Conservation (phyloP, 805 yeast species). For the Cyberlindnera veronae region DNA sequence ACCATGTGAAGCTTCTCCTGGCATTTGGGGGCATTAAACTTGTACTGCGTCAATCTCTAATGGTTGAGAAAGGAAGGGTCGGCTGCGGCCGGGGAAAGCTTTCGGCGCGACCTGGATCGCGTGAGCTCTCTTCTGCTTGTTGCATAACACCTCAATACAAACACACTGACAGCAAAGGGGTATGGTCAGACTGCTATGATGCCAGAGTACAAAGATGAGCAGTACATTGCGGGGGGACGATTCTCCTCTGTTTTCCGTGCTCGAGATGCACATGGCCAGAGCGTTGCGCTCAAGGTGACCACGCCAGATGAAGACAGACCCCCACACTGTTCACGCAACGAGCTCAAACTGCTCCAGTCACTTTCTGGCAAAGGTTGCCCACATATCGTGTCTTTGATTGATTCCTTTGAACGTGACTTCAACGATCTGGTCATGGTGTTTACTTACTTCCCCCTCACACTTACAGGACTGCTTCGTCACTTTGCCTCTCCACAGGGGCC, state of each 20-base stretch:
- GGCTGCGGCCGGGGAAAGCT: too few relatives aligned
- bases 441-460: conserved; percentile 37
- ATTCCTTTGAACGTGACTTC: conserved; percentile 22
- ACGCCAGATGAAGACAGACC: conserved; percentile 48
- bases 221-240: conserved; percentile 39
- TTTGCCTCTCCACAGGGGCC: conserved; percentile 29
- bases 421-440: conserved; percentile 40
- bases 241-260: conserved; percentile 39
- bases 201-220: conserved; percentile 13
- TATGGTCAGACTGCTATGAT: too few relatives aligned
- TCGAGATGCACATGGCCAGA: conserved; percentile 7
- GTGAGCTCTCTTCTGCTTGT: too few relatives aligned
- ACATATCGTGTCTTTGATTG: conserved; percentile 24
- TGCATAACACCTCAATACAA: neutral
- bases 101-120: too few relatives aligned
- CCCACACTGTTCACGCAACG: conserved; percentile 51
- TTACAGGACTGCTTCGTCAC: conserved; percentile 33
- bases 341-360: conserved; percentile 36
- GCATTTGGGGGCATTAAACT: too few relatives aligned
- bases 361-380: conserved; percentile 16
- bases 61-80: too few relatives aligned
- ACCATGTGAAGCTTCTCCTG: too few relatives aligned
- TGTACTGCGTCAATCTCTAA: too few relatives aligned
- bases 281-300: conserved; percentile 45
- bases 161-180: neutral